These are phyloP conservation scores for Eucommia ulmoides DNA, from an alignment of 257 asterid species.

Conservation along the genomic window DNA sequence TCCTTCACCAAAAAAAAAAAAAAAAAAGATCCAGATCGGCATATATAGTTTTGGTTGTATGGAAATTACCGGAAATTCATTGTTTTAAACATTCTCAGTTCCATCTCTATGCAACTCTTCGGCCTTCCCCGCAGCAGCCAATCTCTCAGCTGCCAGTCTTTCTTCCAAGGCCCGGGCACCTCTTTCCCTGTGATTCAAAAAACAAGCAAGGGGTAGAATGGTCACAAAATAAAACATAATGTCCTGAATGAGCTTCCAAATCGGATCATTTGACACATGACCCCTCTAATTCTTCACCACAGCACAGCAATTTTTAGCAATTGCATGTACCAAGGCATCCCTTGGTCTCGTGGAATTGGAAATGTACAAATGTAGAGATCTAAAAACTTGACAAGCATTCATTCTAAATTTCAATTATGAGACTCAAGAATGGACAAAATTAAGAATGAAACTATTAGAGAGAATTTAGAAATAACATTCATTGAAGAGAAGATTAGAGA, in stretches of 20 bases:
- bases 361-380: too few relatives aligned
- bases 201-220: neutral
- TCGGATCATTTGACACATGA: neutral
- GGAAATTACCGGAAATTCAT: constrained; percentile 10
- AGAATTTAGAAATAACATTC: too few relatives aligned
- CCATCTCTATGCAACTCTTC: constrained; percentile 46
- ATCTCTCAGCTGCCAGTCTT: constrained; percentile 70
- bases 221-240: too few relatives aligned
- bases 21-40: neutral
- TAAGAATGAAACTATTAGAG: too few relatives aligned
- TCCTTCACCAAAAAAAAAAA: too few relatives aligned
- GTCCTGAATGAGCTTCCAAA: too few relatives aligned
- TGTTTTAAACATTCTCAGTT: constrained; percentile 43
- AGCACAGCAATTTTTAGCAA: neutral
- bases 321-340: neutral
- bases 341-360: neutral
- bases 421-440: too few relatives aligned
- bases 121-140: constrained; percentile 38
- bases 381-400: too few relatives aligned
- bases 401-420: too few relatives aligned
- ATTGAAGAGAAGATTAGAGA: too few relatives aligned
- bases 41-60: neutral
- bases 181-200: constrained; percentile 56
- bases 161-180: constrained; percentile 95
- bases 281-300: neutral